Percentiles rank a stretch among this genome's conserved stretches.
Conservation (phyloP, 2,329 filamentous ascomycete species). For the Chalara sp. region DNA sequence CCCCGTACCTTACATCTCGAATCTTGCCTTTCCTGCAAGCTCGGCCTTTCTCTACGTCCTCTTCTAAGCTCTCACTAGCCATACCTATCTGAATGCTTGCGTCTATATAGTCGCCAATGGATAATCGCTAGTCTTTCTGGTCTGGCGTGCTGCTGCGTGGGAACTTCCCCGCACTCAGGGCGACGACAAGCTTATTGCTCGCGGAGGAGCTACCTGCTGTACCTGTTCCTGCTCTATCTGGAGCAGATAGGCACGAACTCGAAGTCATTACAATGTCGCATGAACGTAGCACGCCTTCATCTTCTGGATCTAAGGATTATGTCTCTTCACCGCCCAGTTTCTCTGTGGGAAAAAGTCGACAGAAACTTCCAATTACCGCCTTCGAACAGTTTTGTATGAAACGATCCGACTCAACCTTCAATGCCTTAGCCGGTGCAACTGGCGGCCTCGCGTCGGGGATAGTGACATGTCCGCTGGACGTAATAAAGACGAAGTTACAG, state of each 20-base stretch:
- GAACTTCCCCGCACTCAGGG: conserved; percentile 52
- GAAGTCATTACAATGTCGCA: conserved; percentile 35
- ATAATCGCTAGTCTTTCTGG: conserved; percentile 45
- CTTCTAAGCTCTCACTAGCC: too few species aligned
- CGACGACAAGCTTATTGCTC: conserved; percentile 25
- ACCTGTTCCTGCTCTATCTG: conserved; percentile 31
- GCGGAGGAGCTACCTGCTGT: conserved; percentile 7
- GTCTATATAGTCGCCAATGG: conserved; percentile 41
- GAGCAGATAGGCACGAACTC: conserved; percentile 31
- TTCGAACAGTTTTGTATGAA: conserved; percentile 49
- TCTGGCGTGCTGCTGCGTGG: conserved; percentile 48
- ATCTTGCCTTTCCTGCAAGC: too few species aligned
- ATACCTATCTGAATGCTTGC: too few species aligned
- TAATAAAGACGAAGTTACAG: conserved; percentile 98
- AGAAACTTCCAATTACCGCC: conserved; percentile 27
- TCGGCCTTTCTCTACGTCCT: too few species aligned
- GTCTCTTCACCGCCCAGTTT: conserved; percentile 10
- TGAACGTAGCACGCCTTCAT: conserved; percentile 33
- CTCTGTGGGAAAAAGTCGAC: too few species aligned
- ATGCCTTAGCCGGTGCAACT: conserved; percentile 78
- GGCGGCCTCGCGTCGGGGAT: conserved; percentile 91
- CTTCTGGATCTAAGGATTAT: conserved; percentile 22
- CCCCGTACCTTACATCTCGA: too few species aligned
- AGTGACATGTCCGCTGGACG: conserved; percentile 93
- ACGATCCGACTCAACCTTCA: conserved; percentile 60